Percentiles rank a stretch among this genome's conserved stretches.
These are phyloP conservation scores for Margaritispora aquatica DNA, from an alignment of 495 filamentous ascomycete species.

Conservation along the genomic window DNA sequence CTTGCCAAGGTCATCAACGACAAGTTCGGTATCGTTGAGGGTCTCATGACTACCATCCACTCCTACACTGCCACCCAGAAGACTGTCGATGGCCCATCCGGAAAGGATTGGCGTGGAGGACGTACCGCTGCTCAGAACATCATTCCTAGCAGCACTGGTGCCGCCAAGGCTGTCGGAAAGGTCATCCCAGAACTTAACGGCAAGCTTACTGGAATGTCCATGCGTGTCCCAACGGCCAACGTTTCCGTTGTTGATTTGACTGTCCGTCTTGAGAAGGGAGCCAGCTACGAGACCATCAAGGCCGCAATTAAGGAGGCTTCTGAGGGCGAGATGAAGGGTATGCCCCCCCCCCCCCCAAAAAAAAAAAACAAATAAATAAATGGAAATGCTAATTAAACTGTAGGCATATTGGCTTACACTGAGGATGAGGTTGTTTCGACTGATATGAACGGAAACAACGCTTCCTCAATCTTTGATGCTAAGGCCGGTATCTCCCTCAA, in stretches of 20 bases:
- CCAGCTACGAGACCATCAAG: conserved; percentile 94
- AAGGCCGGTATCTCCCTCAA: conserved; percentile 99
- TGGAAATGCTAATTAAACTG: conserved; percentile 23
- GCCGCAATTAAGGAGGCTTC: conserved; percentile 80
- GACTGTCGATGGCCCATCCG: conserved; percentile 95
- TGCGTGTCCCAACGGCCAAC: conserved; percentile 98
- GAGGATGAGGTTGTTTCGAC: conserved; percentile 96
- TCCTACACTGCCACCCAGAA: conserved; percentile 99
- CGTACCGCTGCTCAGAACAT: conserved; percentile 99
- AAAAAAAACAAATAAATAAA: too few species aligned
- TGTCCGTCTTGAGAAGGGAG: conserved; percentile 83
- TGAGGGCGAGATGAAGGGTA: conserved; percentile 79
- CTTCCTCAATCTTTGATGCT: conserved; percentile 98
- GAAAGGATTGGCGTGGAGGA: conserved; percentile 99
- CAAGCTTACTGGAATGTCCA: conserved; percentile 99
- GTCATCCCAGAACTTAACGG: conserved; percentile 95
- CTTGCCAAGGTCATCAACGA: conserved; percentile 99
- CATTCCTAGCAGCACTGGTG: conserved; percentile 98
- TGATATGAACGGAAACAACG: conserved; percentile 84
- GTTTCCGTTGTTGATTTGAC: conserved; percentile 99
- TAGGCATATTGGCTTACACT: conserved; percentile 87
- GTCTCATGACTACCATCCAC: conserved; percentile 99
- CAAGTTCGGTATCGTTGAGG: conserved; percentile 94
- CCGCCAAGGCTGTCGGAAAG: conserved; percentile 99
- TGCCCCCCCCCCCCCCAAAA: too few species aligned